phyloP scores from a whole-genome alignment of 1,284 basidiomycete species.

The Pseudozyma hubeiensis region DNA sequence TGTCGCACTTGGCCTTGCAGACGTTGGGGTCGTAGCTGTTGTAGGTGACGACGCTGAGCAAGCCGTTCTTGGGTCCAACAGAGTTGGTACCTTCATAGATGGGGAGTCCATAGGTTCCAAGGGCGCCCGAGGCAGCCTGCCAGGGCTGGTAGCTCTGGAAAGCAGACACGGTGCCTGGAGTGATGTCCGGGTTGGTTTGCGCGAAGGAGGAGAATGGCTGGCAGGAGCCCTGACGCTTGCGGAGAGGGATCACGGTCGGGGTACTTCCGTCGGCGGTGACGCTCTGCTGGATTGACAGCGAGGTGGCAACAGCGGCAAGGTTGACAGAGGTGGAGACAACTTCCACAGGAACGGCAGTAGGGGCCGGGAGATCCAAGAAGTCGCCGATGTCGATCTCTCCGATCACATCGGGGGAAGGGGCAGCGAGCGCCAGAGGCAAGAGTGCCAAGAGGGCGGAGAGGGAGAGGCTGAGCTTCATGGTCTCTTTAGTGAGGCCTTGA shows the following conservation, averaged over 20 bases:
- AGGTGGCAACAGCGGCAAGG: not conserved
- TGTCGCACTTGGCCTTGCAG: not conserved
- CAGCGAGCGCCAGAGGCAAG: not conserved
- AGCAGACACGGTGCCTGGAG: too few species aligned
- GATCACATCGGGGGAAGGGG: not conserved
- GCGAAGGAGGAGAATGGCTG: not conserved
- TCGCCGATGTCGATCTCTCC: conserved; percentile 2
- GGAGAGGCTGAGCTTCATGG: conserved; percentile 4
- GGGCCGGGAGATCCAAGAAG: not conserved
- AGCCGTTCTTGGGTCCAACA: conserved; percentile 8
- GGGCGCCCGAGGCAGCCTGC: not conserved
- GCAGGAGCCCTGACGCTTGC: not conserved
- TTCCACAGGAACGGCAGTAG: not conserved
- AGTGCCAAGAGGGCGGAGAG: conserved; percentile 3
- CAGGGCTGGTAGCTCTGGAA: not conserved
- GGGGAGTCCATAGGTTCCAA: not conserved
- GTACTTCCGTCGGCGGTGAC: not conserved
- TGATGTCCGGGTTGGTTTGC: too few species aligned
- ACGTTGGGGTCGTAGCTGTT: not conserved
- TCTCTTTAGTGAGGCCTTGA: too few species aligned
- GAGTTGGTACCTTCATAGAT: not conserved
- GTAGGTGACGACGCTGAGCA: conserved; percentile 3
- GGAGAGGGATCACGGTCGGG: not conserved
- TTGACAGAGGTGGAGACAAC: not conserved
- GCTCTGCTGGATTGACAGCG: not conserved